Conservation (phyloP, 2,329 filamentous ascomycete genomes). For the Purpureocillium takamizusanense region DNA sequence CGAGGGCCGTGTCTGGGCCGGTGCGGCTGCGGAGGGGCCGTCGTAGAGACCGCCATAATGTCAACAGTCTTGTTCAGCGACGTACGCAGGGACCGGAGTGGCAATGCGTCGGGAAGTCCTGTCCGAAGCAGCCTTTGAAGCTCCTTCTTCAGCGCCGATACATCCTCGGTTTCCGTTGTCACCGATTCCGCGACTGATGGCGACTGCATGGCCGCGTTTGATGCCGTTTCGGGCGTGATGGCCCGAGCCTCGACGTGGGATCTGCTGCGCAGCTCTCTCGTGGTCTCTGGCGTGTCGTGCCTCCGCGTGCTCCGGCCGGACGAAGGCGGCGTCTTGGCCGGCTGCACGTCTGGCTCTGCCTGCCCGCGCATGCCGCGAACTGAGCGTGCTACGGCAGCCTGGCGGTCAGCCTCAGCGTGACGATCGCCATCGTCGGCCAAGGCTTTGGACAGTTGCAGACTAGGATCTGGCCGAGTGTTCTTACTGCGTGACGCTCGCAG, state of each 20-base stretch:
- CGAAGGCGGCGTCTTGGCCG: background rate
- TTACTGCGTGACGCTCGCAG: no score
- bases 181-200: constrained; percentile 9
- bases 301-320: constrained; percentile 13
- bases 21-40: constrained; percentile 37
- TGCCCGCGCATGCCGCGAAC: no score
- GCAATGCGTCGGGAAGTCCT: constrained; percentile 42
- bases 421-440: no score
- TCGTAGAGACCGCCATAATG: constrained; percentile 45
- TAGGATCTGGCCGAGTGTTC: constrained; percentile 4
- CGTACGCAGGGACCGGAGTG: constrained; percentile 42
- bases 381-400: no score
- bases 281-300: constrained; percentile 12
- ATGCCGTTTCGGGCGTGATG: constrained; percentile 11
- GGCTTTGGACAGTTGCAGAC: constrained; percentile 13
- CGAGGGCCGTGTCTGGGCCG: constrained; percentile 49
- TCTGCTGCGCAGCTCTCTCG: constrained; percentile 14
- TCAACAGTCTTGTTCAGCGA: constrained; percentile 41
- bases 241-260: constrained; percentile 11
- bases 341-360: no score
- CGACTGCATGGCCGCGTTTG: constrained; percentile 12
- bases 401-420: no score
- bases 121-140: constrained; percentile 36
- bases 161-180: constrained; percentile 15
- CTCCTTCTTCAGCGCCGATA: constrained; percentile 32